Conservation (phyloP, 2,329 filamentous ascomycete genomes). For the Aureobasidium sp. region DNA sequence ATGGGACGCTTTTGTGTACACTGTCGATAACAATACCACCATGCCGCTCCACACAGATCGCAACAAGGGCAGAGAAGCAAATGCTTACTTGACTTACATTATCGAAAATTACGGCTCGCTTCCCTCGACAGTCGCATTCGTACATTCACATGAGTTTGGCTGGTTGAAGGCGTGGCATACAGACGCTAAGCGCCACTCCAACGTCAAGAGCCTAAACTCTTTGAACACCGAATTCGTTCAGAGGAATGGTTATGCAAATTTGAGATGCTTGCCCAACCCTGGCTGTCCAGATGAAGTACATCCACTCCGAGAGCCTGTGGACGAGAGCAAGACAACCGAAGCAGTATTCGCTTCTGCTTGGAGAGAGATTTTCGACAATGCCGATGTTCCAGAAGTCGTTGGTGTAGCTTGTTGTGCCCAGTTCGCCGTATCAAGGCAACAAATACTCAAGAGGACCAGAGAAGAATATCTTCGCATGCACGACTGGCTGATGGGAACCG, state of each 20-base stretch:
- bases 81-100: conserved; percentile 41
- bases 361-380: conserved; percentile 19
- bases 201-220: conserved; percentile 20
- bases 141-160: conserved; percentile 23
- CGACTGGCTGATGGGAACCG: conserved; percentile 52
- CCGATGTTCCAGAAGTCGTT: conserved; percentile 21
- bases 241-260: conserved; percentile 22
- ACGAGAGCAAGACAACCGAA: conserved; percentile 18
- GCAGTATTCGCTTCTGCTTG: conserved; percentile 9
- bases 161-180: conserved; percentile 24
- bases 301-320: conserved; percentile 18
- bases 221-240: conserved; percentile 20
- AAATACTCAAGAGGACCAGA: conserved; percentile 41
- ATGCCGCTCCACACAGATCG: conserved; percentile 18
- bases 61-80: conserved; percentile 40
- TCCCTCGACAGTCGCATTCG: conserved; percentile 21
- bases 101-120: conserved; percentile 37
- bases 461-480: conserved; percentile 50
- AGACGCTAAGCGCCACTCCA: conserved; percentile 21
- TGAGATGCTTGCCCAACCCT: conserved; percentile 21
- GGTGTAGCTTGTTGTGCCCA: conserved; percentile 37
- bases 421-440: conserved; percentile 52
- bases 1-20: conserved; percentile 40
- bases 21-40: conserved; percentile 24
- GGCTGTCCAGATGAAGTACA: conserved; percentile 22